Base-by-base conservation (phyloP, 805 yeast species). In the Cyberlindnera galapagoensis region DNA sequence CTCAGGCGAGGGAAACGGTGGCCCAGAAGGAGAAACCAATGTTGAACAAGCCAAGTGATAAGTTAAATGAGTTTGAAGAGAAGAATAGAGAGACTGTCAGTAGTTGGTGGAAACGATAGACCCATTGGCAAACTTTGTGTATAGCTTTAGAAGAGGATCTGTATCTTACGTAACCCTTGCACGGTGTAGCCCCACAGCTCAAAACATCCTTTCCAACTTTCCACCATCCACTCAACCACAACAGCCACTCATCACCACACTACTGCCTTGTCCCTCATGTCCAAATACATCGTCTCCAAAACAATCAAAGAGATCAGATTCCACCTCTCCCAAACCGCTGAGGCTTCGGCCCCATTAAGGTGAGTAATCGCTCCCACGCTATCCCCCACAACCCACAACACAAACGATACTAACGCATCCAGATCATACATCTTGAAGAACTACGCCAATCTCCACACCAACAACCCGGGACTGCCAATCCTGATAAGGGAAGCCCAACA, bases 291-390 rank as follows among this genome's bases (percentile, higher is more conserved):
- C 16, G 53, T 69, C 22, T 64, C 73, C 3, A 51, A 46, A 35
- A 71, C 82, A 9, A 69, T 84, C 43, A 82, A 69, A 54, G 95
- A 85, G 65, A 67, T 85, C 51, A 73, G 95, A 58, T 80, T 83
- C 60, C 86, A 84, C 52, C 66, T 84, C 43, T 79, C 86, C 20
- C 92, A 81, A 58, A 69, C 79, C n/a, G 81, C 82, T n/a, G 74
- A 74, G 41, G 74, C 84, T 5, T 74, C 88, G 10, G 66, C 63
- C 8, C 75, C 81, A 7, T 63, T 83, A 47, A 75, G 69, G 74
- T 61, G 41, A 34, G 70, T 57, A 7, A 12, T 11, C 7, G 18
- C 29, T 19, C 13, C 16, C 18, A n/a, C 7, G 5, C 13, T 15
- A n/a, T 16, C 30, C 12, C 26, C 29, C 15, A 23, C 7, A n/a